phyloP scores from a whole-genome alignment of 768 basidiomycete genomes.

The Pholiota molesta region DNA sequence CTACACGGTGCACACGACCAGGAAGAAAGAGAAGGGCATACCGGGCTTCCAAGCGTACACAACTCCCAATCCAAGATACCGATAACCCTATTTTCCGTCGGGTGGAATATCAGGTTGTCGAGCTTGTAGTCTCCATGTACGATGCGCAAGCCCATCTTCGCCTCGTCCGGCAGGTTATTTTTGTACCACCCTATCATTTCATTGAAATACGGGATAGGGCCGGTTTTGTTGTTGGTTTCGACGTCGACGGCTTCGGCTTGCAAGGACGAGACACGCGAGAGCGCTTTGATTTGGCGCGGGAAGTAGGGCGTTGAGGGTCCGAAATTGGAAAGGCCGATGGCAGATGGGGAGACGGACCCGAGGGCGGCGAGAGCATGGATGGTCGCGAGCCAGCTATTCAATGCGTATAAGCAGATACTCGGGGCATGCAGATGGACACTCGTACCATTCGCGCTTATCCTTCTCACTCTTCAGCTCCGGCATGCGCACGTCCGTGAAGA shows the following conservation, averaged over 20 bases:
- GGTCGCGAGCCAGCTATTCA: constrained; percentile 75
- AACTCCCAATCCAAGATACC: constrained; percentile 98
- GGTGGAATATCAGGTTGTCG: constrained; percentile 97
- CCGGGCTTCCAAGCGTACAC: constrained; percentile 91
- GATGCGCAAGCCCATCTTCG: constrained; percentile 74
- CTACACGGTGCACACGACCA: not conserved
- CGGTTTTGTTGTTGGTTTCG: constrained; percentile 60
- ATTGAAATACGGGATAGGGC: constrained; percentile 75
- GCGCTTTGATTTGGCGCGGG: constrained; percentile 89
- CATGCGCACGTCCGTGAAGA: constrained; percentile 87
- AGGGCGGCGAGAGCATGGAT: constrained; percentile 71
- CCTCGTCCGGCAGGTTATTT: constrained; percentile 75
- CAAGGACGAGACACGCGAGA: constrained; percentile 77
- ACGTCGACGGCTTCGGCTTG: constrained; percentile 74
- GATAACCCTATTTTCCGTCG: constrained; percentile 88
- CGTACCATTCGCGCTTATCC: constrained; percentile 72
- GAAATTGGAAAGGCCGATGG: constrained; percentile 70
- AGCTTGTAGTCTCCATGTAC: constrained; percentile 98
- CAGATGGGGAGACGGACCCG: constrained; percentile 61
- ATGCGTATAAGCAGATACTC: not conserved
- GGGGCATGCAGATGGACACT: constrained; percentile 22
- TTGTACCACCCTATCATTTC: constrained; percentile 80
- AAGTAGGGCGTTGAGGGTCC: constrained; percentile 84
- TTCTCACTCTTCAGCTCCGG: constrained; percentile 56
- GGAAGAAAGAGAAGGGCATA: constrained; percentile 35